Evolutionary conservation across 148 eudicot species (phyloP), one percentile per base, ranked within the genome.

Genomic region (Vaccinium vitisidaea): DNA sequence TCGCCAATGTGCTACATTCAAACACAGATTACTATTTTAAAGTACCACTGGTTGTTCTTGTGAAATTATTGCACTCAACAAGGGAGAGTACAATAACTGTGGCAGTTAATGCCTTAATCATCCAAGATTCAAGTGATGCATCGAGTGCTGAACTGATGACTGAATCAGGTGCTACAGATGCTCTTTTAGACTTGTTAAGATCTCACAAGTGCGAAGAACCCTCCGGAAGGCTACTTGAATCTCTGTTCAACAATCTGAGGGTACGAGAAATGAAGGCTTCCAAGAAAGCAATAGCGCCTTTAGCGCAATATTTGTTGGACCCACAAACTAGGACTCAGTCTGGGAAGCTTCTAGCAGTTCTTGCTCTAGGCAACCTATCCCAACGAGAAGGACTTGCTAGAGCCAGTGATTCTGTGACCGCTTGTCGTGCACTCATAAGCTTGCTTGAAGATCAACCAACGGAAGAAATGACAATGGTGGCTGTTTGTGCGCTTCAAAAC

Each of bases 281-380:
- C 19, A 93, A 91, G 83, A 90, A 92, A 83, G 96, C 98, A 43
- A 91, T 95, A 55, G 91, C 92, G 12, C 95, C 98, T 81, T 79
- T 95, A 79, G 91, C 98, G 63, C 95, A 93, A 63, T 95, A 95
- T 88, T 86, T 93, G 61, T 88, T 93, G 55, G 98, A 95, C 84
- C 96, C 98, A 58, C 96, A 90, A 86, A 93, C 98, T 82, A 88
- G 83, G 81, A 91, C 95, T 49, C 89, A 90, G 78, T 87, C 94
- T 25, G 96, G 92, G 55, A 90, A 87, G 83, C 89, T 94, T 79
- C 92, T 93, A 85, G 98, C 93, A 59, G 94, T 94, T 89, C 93
- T 94, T 84, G 92, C 98, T 85, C 90, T 95, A 15, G 96, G 98
- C 78, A 96, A 95, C 81, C 95, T 95, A 21, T 93, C 94, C n/a